Base-by-base conservation (phyloP, 768 basidiomycete genomes). In the Mycena belliarum region DNA sequence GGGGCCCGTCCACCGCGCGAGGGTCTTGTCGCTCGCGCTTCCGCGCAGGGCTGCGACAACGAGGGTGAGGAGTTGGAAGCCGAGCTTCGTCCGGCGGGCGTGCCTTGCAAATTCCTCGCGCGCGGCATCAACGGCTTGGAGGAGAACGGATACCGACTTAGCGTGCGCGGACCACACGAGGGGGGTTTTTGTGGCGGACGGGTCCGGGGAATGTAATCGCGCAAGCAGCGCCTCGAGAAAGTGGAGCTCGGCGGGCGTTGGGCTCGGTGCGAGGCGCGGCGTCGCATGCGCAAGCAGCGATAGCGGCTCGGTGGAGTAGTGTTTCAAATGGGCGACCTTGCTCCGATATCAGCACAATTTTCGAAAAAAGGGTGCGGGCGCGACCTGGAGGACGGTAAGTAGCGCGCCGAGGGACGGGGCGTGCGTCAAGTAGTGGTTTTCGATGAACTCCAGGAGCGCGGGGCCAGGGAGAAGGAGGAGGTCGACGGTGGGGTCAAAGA, bases 311-410 rank as follows among this genome's bases (percentile, higher is more conserved):
- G 78, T 55, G 29, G 69, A 77, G 61, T 89, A 90, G 68, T 93
- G 90, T 59, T 88, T 88, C 68, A 91, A 69, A 65, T 90, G 76
- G 0, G 76, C 75, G 3, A 91, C 72, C 87, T 91, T 8, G 3
- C n/a, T n/a, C n/a, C n/a, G n/a, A n/a, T n/a, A n/a, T n/a, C n/a
- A n/a, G 24, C 14, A 11, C 29, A 32, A 35, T 35, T 28, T 18
- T 37, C 43, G 48, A 23, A 6, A 12, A 20, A 2, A 4, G 6
- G 38, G 42, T 50, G 14, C 4, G n/a, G 26, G 42, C 71, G 54
- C 56, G n/a, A 87, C 88, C 74, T 91, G 89, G 6, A 93, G 67
- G 32, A 84, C 77, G 8, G 82, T 84, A 11, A 84, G 62, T 10
- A 86, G 61, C 9, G 75, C 74, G 61, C 89, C 87, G 1, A 86